A percentile compares a stretch with the other conserved stretches of the same genome.
Evolutionary conservation across 305 asterid species (phyloP).

Genomic region (Rubia tinctorum): DNA sequence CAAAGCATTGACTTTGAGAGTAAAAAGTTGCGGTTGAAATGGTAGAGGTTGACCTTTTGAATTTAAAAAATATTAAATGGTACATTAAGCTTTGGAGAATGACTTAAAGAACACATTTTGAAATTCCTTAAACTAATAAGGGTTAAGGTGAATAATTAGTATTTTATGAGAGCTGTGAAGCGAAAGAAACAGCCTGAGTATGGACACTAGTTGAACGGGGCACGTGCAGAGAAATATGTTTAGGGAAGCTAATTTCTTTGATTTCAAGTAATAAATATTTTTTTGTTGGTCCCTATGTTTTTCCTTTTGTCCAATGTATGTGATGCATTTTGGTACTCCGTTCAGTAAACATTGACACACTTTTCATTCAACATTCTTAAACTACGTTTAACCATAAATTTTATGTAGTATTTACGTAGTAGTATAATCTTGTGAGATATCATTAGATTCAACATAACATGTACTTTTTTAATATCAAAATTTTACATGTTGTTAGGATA

Average conservation of each 20-base stretch:
- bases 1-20: not conserved
- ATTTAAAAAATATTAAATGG: not conserved
- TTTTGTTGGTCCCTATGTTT: constrained; percentile 14
- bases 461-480: too few species aligned
- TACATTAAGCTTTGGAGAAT: constrained; percentile 5
- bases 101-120: not conserved
- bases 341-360: too few species aligned
- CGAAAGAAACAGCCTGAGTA: not conserved
- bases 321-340: not conserved
- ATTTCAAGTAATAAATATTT: constrained; percentile 6
- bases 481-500: too few species aligned
- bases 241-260: constrained; percentile 6
- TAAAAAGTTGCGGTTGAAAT: not conserved
- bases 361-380: too few species aligned
- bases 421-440: too few species aligned
- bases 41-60: not conserved
- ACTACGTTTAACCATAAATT: too few species aligned
- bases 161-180: not conserved
- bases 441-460: too few species aligned
- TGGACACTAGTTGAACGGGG: not conserved
- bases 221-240: constrained; percentile 5
- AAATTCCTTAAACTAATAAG: not conserved
- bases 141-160: not conserved
- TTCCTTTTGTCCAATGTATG: not conserved
- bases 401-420: too few species aligned